phyloP scores from a whole-genome alignment of 176 grass and related monocot genomes.

The Cenchrus purpureus region DNA sequence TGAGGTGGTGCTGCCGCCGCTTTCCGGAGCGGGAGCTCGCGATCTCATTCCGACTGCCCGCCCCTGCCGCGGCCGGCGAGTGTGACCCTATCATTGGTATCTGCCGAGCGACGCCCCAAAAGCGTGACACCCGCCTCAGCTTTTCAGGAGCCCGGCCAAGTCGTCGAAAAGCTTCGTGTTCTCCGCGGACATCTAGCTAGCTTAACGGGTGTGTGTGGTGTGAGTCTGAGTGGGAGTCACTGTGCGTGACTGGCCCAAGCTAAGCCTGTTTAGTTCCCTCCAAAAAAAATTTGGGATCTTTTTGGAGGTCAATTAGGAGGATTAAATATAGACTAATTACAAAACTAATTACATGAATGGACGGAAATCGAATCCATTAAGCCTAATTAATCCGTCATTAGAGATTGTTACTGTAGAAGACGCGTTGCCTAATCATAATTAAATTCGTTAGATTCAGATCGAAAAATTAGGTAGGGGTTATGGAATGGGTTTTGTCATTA shows the following conservation, averaged over 20 bases:
- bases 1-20: constrained; percentile 59
- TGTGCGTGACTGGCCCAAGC: neutral
- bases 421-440: no score
- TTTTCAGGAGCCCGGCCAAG: constrained; percentile 48
- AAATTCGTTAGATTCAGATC: no score
- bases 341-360: no score
- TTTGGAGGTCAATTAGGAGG: no score
- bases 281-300: no score
- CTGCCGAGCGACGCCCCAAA: constrained; percentile 66
- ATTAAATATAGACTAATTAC: no score
- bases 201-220: constrained; percentile 17
- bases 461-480: no score
- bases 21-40: constrained; percentile 70
- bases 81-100: constrained; percentile 57
- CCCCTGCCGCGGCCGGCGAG: constrained; percentile 35
- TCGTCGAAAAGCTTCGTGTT: constrained; percentile 11
- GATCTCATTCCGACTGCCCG: constrained; percentile 59
- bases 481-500: no score
- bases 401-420: no score
- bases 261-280: no score
- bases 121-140: constrained; percentile 80
- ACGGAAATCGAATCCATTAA: no score
- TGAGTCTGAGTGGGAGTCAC: neutral
- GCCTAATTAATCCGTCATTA: no score
- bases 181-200: constrained; percentile 17